Base-by-base conservation (phyloP, 169 alveolate species). In the Plasmodium gonderi region DNA sequence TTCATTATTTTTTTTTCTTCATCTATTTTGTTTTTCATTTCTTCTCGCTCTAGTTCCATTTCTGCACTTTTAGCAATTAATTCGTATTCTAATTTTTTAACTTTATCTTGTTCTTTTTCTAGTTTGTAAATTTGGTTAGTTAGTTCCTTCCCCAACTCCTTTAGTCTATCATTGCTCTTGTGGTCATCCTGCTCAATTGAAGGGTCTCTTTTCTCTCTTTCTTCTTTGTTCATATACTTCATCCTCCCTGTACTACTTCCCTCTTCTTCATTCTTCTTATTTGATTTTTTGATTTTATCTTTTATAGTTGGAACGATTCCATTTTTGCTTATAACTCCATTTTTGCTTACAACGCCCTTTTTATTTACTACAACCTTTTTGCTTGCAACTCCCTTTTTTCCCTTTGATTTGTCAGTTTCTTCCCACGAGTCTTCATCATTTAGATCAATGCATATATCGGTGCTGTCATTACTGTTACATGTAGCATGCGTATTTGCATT, bases 1-100 rank as follows among this genome's bases (percentile, higher is more conserved):
- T 72, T 76, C 82, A 90, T 77, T 38, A 26, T 65, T 78, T 90
- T 90, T 78, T 77, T 90, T 65, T 90, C 94, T 11, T 90, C 91
- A 36, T 90, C 94, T 7, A 90, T 77, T 77, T 44, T 90, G 60
- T 90, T 90, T 90, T 67, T 77, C 94, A 90, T 90, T 90, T 90
- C 94, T 90, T 90, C 94, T 90, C 94, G 23, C 47, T 90, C 94
- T 31, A 90, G 60, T 78, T 90, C 94, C 2, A 90, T 90, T 78
- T 90, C 91, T 44, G 94, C 94, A 77, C 94, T 90, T 78, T 90
- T 90, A 12, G 94, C 94, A 20, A 90, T 90, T 45, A 90, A 79
- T 79, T 90, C 91, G 42, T 90, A 90, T 78, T 90, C 94, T 65
- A 90, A 49, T 17, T 76, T 90, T 79, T 90, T 90, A 23, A 90